Conservation (phyloP, 345 rosid genomes). For the Capsella bursapastoris region DNA sequence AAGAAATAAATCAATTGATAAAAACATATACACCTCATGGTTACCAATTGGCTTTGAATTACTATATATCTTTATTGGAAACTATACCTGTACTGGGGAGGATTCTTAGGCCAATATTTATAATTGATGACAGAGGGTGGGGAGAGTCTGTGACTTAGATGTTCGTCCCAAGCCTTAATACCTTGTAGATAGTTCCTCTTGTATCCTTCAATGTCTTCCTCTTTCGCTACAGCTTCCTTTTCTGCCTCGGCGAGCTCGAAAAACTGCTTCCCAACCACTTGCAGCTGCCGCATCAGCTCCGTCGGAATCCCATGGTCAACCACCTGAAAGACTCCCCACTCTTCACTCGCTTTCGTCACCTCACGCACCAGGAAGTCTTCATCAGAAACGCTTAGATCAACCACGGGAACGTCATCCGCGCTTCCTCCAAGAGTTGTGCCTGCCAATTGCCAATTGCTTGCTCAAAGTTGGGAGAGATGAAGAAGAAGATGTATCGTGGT, state of each 20-base stretch:
- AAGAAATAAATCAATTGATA: too few species aligned
- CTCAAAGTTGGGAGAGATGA: too few species aligned
- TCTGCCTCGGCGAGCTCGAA: not conserved
- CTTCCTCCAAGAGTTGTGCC: too few species aligned
- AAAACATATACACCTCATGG: too few species aligned
- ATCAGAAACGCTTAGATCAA: slow-evolving; percentile 45
- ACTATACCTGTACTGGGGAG: not conserved
- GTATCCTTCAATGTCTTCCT: not conserved
- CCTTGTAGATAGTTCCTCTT: not conserved
- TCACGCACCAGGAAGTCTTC: slow-evolving; percentile 37
- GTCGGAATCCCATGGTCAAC: slow-evolving; percentile 44
- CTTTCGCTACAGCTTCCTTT: not conserved
- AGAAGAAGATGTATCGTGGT: too few species aligned
- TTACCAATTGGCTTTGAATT: not conserved
- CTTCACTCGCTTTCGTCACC: slow-evolving; percentile 45
- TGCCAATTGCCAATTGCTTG: too few species aligned
- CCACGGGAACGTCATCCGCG: not conserved
- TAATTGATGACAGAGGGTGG: not conserved
- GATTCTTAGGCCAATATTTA: not conserved
- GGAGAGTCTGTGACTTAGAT: not conserved
- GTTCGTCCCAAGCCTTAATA: not conserved
- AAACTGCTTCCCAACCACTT: slow-evolving; percentile 32
- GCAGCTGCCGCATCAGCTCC: slow-evolving; percentile 49
- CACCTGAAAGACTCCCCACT: slow-evolving; percentile 53
- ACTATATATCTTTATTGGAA: not conserved